Conservation (phyloP, 2,329 filamentous ascomycete genomes). For the Cladophialophora immunda region DNA sequence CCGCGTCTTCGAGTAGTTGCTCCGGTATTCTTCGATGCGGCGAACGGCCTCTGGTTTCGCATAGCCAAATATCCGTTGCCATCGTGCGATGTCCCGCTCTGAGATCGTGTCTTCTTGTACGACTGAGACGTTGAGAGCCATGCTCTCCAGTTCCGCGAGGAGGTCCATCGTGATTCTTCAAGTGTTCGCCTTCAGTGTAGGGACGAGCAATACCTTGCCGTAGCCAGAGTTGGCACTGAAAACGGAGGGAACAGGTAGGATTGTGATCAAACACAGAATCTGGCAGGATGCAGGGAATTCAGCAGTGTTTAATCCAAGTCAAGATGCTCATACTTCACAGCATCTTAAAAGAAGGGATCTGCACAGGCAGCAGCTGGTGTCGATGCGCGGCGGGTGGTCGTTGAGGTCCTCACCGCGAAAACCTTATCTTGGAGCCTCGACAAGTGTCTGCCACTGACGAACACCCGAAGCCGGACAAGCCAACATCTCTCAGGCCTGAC, state of each 20-base stretch:
- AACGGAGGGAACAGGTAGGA: not conserved
- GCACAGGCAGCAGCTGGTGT: too few relatives aligned
- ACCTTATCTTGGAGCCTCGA: too few relatives aligned
- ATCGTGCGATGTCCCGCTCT: constrained; percentile 39
- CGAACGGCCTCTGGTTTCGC: constrained; percentile 44
- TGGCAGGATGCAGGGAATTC: not conserved
- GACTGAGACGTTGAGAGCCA: not conserved
- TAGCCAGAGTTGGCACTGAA: too few relatives aligned
- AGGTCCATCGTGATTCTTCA: not conserved
- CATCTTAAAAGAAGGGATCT: not conserved
- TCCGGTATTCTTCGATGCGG: constrained; percentile 46
- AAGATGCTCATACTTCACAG: not conserved
- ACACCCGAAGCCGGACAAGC: too few relatives aligned
- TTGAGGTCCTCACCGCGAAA: too few relatives aligned
- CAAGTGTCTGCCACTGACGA: too few relatives aligned
- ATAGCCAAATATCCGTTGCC: constrained; percentile 49
- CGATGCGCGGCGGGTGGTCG: too few relatives aligned
- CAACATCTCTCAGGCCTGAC: too few relatives aligned
- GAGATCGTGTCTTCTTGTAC: constrained; percentile 1
- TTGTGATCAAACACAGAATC: not conserved
- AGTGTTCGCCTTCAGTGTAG: too few relatives aligned
- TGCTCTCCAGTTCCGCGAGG: not conserved
- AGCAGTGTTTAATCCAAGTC: not conserved
- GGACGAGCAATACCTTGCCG: too few relatives aligned
- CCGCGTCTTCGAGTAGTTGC: constrained; percentile 45